These are phyloP conservation scores for Chrysanthemum lavandulifolium DNA, from an alignment of 129 eudicot genomes.

Conservation along the genomic window DNA sequence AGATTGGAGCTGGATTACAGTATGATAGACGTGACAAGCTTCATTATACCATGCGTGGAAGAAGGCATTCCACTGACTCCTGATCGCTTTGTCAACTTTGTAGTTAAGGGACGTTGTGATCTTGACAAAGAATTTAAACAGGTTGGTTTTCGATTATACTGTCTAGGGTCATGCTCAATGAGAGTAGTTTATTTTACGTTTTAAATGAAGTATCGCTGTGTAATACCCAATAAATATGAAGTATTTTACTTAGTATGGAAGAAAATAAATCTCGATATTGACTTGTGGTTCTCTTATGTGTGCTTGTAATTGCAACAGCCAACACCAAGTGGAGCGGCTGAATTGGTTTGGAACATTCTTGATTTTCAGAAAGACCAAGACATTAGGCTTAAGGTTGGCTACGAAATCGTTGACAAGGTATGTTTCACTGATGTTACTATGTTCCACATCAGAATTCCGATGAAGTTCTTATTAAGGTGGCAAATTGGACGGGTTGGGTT, in stretches of 20 bases:
- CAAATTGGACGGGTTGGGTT: neutral
- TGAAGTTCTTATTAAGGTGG: neutral
- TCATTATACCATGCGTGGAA: constrained; percentile 55
- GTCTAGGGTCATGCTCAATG: neutral
- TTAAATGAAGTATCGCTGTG: neutral
- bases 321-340: constrained; percentile 68
- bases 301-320: constrained; percentile 39
- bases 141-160: constrained; percentile 40
- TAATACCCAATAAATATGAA: neutral
- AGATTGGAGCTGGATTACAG: constrained; percentile 66
- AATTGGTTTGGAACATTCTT: constrained; percentile 66
- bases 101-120: constrained; percentile 63
- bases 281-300: constrained; percentile 6
- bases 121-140: constrained; percentile 62
- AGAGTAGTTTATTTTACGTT: neutral
- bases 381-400: constrained; percentile 79
- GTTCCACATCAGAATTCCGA: neutral
- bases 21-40: constrained; percentile 59
- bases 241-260: constrained; percentile 3
- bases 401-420: constrained; percentile 79
- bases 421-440: constrained; percentile 15
- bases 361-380: constrained; percentile 86
- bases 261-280: neutral
- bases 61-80: constrained; percentile 62
- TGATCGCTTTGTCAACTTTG: constrained; percentile 42